Conservation (phyloP, 345 rosid genomes). For the Trapa bicornis region DNA sequence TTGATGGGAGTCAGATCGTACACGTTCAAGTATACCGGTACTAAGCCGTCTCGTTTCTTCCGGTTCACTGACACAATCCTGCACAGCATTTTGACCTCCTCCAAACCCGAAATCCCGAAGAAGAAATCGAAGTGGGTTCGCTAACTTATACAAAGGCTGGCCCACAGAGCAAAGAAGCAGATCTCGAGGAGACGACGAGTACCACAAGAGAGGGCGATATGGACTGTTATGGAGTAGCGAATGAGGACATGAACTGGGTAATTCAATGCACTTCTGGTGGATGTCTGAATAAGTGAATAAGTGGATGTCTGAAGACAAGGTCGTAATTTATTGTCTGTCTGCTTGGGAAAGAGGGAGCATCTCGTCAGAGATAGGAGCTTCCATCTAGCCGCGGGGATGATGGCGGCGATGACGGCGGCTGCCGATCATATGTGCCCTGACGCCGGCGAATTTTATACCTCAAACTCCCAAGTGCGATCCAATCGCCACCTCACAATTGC, state of each 20-base stretch:
- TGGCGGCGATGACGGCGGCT: neutral
- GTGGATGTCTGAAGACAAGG: neutral
- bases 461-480: neutral
- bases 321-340: neutral
- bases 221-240: neutral
- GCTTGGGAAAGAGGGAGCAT: neutral
- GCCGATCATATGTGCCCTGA: conserved; percentile 3
- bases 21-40: conserved; percentile 87
- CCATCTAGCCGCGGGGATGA: neutral
- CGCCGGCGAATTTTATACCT: neutral
- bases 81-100: conserved; percentile 36
- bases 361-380: neutral
- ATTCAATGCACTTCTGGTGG: neutral
- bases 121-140: neutral
- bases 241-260: neutral
- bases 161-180: neutral
- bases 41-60: conserved; percentile 53
- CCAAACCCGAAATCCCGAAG: neutral
- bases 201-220: neutral
- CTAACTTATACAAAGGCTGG: neutral
- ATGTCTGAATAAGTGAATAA: neutral
- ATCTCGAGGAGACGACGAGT: neutral
- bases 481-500: no score
- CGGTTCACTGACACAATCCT: conserved; percentile 30
- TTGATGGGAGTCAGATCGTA: conserved; percentile 90